Conservation (phyloP, 2,329 filamentous ascomycete species). For the Phoma sp. region DNA sequence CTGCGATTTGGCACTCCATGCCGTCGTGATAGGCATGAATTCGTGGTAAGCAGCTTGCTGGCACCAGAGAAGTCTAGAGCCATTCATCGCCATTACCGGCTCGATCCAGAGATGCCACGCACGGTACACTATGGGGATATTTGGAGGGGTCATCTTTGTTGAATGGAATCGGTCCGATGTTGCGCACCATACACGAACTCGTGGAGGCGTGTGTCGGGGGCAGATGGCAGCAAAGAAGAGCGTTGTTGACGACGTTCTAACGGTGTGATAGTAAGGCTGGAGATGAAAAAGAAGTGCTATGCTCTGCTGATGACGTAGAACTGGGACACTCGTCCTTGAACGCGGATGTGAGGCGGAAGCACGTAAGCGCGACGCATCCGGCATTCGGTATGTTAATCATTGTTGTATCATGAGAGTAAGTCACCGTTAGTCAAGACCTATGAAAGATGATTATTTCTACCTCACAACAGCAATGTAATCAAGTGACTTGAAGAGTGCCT, state of each 20-base stretch:
- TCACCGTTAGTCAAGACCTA: too few species aligned
- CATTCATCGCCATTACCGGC: constrained; percentile 61
- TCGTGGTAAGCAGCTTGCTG: constrained; percentile 64
- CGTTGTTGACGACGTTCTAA: not conserved
- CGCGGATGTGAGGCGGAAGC: not conserved
- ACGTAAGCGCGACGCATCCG: not conserved
- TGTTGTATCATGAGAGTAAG: not conserved
- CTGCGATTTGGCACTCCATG: constrained; percentile 46
- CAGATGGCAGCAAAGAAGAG: not conserved
- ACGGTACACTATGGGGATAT: constrained; percentile 66
- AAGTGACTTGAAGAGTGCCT: too few species aligned
- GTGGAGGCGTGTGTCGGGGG: not conserved
- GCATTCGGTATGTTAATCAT: not conserved
- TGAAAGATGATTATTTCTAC: too few species aligned
- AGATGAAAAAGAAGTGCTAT: not conserved
- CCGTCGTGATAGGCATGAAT: constrained; percentile 63
- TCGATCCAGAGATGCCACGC: constrained; percentile 79
- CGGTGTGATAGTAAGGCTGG: not conserved
- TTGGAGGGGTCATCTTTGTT: constrained; percentile 22
- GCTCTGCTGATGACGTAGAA: not conserved
- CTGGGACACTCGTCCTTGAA: not conserved
- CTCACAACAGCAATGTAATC: too few species aligned
- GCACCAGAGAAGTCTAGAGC: constrained; percentile 61
- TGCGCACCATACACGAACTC: not conserved
- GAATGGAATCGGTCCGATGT: not conserved